These are phyloP conservation scores for Termitomyces sp. DNA, from an alignment of 768 basidiomycete species.

Conservation along the genomic window DNA sequence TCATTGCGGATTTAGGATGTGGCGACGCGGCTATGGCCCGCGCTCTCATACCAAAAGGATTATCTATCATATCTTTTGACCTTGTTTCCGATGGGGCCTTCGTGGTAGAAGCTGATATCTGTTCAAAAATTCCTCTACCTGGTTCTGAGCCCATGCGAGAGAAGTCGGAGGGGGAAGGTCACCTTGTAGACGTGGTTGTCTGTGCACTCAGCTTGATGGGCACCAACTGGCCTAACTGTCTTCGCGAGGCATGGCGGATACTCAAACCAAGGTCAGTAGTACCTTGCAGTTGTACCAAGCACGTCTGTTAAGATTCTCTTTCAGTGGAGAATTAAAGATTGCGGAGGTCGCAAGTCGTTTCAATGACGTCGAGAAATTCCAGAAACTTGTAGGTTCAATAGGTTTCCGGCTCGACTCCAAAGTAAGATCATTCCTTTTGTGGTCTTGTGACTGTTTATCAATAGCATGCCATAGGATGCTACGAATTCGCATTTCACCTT, in stretches of 20 bases:
- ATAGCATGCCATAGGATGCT: constrained; percentile 52
- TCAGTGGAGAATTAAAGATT: constrained; percentile 77
- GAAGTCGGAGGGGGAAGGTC: constrained; percentile 51
- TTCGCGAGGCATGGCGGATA: constrained; percentile 88
- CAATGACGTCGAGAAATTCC: constrained; percentile 61
- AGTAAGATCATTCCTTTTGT: constrained; percentile 34
- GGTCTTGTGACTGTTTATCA: not conserved
- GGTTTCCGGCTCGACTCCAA: constrained; percentile 74
- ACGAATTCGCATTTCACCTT: constrained; percentile 82
- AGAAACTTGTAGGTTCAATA: constrained; percentile 53
- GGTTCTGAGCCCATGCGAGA: constrained; percentile 56
- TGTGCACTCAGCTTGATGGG: constrained; percentile 97
- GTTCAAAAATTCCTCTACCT: constrained; percentile 75
- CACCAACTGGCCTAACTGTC: constrained; percentile 90
- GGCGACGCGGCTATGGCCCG: constrained; percentile 90
- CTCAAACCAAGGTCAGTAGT: constrained; percentile 64
- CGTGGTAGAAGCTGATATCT: constrained; percentile 90
- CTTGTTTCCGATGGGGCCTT: constrained; percentile 69
- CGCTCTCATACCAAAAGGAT: constrained; percentile 62
- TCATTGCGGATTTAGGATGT: constrained; percentile 93
- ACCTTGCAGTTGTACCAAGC: not conserved
- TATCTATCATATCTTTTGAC: constrained; percentile 76
- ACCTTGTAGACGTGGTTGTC: constrained; percentile 86
- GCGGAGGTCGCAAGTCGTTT: constrained; percentile 91
- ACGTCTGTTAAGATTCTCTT: constrained; percentile 6